A percentile compares a stretch with the other conserved stretches of the same genome.
Conservation (phyloP, 176 grass and related monocot genomes). For the Hyparrhenia diplandra region DNA sequence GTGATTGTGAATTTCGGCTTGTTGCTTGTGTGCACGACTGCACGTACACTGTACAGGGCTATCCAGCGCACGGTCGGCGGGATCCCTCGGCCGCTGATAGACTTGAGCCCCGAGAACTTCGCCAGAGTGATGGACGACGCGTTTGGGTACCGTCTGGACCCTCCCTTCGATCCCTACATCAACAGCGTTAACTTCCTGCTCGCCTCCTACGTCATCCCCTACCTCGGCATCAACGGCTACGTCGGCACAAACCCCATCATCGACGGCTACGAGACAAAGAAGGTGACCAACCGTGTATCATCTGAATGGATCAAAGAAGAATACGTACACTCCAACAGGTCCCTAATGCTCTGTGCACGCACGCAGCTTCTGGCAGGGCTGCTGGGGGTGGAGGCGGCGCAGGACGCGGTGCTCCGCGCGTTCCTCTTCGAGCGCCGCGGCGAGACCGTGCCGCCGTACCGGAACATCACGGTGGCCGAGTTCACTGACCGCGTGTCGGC, state of each 20-base stretch:
- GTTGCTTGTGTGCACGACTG: not conserved
- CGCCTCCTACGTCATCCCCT: conserved; percentile 59
- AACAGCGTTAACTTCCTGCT: conserved; percentile 62
- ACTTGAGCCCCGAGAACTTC: conserved; percentile 57
- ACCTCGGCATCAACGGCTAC: conserved; percentile 77
- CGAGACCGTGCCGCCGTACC: conserved; percentile 46
- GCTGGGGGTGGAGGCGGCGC: conserved; percentile 50
- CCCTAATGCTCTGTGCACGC: too few species aligned
- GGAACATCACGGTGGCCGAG: conserved; percentile 56
- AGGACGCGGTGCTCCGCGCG: conserved; percentile 52
- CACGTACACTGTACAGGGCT: conserved; percentile 55
- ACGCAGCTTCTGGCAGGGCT: conserved; percentile 53
- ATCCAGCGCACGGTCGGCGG: conserved; percentile 59
- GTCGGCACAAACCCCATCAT: conserved; percentile 53
- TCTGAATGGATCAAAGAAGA: too few species aligned
- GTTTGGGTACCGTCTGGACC: conserved; percentile 48
- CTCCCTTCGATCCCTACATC: conserved; percentile 68
- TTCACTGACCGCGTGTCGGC: conserved; percentile 59
- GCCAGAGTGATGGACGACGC: conserved; percentile 60
- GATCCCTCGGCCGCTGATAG: conserved; percentile 54
- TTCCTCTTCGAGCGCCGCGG: conserved; percentile 49
- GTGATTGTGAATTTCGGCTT: not conserved
- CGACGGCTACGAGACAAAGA: conserved; percentile 54
- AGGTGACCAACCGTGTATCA: not conserved
- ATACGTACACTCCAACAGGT: too few species aligned